Evolutionary conservation across 2,329 filamentous ascomycete species (phyloP), one percentile per base, ranked within the genome.

Genomic region (Stachybotrys echinatus): DNA sequence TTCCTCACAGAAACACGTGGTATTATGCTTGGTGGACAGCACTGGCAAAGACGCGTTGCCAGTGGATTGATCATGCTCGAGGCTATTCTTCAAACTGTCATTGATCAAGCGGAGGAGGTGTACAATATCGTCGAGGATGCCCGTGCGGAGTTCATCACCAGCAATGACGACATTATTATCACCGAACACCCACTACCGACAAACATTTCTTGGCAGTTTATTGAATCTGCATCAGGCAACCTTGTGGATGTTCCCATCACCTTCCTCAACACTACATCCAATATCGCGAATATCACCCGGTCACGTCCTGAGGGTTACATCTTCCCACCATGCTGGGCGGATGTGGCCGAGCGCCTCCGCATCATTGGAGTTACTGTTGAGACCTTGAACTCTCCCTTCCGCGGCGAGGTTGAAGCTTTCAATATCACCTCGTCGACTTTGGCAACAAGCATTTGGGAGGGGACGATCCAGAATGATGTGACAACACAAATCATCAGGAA

Each of bases 1-100:
- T 62, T 67, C 42, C 53, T 67, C 2, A 56, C 55, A 0, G 64
- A 67, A 45, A 66, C 60, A n/a, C 55, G 64, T 38, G 64, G 64
- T 1, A 65, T 66, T 3, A 50, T 58, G 0, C 55, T 67, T 1
- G 64, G 54, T 1, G 56, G 64, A 40, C 63, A 67, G 19, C 57
- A 67, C 31, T 67, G 59, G 10, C 61, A 63, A 43, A 59, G 64
- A 1, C 55, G 64, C 23, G 60, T 61, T 0, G 62, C 62, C 0
- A 52, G 62, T 1, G 64, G 59, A 0, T 43, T 67, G 8, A 58
- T 55, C 0, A 63, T 66, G 59, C 55, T 60, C 0, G 54, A 55
- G 23, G 52, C 62, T 0, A 55, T 65, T 14, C 50, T 67, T 1
- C 60, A 67, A 19, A 65, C 64, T 0, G 61, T 64, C 2, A 58